These are phyloP conservation scores for Elsinoe australis DNA, from an alignment of 2,329 filamentous ascomycete genomes.

Conservation along the genomic window DNA sequence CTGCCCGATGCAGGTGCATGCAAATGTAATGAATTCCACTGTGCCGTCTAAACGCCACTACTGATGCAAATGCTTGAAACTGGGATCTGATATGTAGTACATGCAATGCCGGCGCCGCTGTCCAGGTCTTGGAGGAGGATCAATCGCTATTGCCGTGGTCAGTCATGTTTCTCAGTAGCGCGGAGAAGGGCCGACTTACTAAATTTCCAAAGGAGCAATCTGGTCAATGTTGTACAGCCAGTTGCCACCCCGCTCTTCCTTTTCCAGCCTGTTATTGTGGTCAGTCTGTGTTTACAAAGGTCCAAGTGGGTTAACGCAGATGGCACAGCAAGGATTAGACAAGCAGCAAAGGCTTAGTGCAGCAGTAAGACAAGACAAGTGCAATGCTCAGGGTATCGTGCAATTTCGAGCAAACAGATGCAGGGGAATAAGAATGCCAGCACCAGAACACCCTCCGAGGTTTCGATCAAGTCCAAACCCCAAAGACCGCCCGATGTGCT, in stretches of 20 bases:
- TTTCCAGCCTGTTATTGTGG: constrained; percentile 54
- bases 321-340: constrained; percentile 18
- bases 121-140: no score
- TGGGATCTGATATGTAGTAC: no score
- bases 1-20: no score
- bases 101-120: no score
- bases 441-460: not conserved
- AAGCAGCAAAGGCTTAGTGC: not conserved
- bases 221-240: constrained; percentile 97
- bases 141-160: constrained; percentile 12
- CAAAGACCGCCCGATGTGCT: not conserved
- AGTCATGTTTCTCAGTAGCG: not conserved
- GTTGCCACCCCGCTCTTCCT: constrained; percentile 85
- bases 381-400: no score
- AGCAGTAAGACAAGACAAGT: constrained; percentile 7
- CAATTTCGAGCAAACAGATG: no score
- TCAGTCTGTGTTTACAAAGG: constrained; percentile 18
- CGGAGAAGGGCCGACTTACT: constrained; percentile 52
- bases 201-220: constrained; percentile 93
- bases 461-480: constrained; percentile 13
- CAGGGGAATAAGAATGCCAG: not conserved
- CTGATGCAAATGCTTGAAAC: no score
- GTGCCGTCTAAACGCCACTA: no score
- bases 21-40: no score
- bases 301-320: constrained; percentile 5